Evolutionary conservation across 2,329 filamentous ascomycete species (phyloP), one percentile per base, ranked within the genome.

Genomic region (Aureobasidium sp.): DNA sequence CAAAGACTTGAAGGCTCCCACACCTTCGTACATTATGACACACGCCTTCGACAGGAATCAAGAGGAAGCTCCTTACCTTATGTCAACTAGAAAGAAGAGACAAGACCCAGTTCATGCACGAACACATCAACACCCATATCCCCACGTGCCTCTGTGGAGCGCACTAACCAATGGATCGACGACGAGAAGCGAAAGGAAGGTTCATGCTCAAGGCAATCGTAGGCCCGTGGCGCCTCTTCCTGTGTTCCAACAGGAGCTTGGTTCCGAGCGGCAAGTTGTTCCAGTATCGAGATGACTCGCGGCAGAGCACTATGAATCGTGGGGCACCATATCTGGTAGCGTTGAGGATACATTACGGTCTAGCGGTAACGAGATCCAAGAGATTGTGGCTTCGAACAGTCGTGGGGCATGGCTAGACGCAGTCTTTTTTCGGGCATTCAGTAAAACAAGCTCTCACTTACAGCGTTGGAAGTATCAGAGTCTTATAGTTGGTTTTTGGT

Each of bases 281-380:
- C 13, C n/a, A 17, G 7, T 29, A 26, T 43, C 2, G 6, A 32
- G 51, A 41, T 55, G 51, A 55, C 51, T 55, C 51, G 51, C 24
- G 51, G 41, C 15, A 24, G 51, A 20, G 37, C 7, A 55, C 36
- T 36, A 55, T 26, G 51, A 43, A 43, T 55, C 51, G 51, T 32
- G 51, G 51, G 36, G 34, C 34, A 55, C 51, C 51, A 32, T 41
- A 26, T n/a, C 20, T 24, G 32, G 20, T 32, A 55, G 51, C 37
- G 51, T 55, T n/a, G 51, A 43, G 37, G 37, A n/a, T 43, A 29
- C 26, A 55, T 55, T 55, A 26, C 51, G 51, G 41, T 55, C 51
- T 55, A 55, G 51, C 51, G 51, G 51, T 37, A 43, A 29, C 24
- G 7, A 55, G 37, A 55, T 41, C 37, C 51, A 43, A n/a, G 17